Base-by-base conservation (phyloP, 441 rosid species). In the Corymbia citriodora region DNA sequence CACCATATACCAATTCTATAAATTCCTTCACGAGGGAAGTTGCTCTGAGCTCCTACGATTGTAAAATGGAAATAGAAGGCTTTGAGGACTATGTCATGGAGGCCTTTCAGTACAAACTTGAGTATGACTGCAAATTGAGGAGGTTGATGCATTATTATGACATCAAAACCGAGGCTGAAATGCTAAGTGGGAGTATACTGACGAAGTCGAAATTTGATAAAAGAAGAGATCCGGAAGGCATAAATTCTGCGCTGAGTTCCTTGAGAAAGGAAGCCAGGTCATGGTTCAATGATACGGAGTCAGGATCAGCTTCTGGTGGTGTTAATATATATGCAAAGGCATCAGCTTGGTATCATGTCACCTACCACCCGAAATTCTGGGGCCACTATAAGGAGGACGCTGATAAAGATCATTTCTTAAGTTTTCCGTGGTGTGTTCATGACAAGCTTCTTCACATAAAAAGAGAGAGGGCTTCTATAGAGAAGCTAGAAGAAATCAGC, bases 281-380 rank as follows among this genome's bases (percentile, higher is more conserved):
- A 23, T 87, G 92, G 93, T 92, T 92, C 92, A 93, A 94, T 61
- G 93, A 93, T 31, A 92, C 91, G 87, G 92, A 89, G 50, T 68
- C 90, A 50, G 93, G 89, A 16, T 90, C 87, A 19, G 95, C 93
- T 53, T 49, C 70, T 18, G 87, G 21, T 9, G 54, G 87, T 8
- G 91, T 88, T 59, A 93, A 95, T 90, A 91, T 55, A 49, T 89
- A 93, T 21, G 97, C 98, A 13, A 98, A 97, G 93, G 99, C 99
- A 19, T 97, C 99, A 2, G 99, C 99, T 53, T 98, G 99, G 99
- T 98, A 98, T 92, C 85, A 95, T 88, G 99, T 98, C 48, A 97
- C 99, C 1, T 98, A 97, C 92, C 99, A 98, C 90, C 94, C 90
- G 21, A 89, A 33, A 23, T 96, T 91, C 52, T 97, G 96, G 96